Conservation (phyloP, 305 asterid genomes). For the Fraxinus paxiana region DNA sequence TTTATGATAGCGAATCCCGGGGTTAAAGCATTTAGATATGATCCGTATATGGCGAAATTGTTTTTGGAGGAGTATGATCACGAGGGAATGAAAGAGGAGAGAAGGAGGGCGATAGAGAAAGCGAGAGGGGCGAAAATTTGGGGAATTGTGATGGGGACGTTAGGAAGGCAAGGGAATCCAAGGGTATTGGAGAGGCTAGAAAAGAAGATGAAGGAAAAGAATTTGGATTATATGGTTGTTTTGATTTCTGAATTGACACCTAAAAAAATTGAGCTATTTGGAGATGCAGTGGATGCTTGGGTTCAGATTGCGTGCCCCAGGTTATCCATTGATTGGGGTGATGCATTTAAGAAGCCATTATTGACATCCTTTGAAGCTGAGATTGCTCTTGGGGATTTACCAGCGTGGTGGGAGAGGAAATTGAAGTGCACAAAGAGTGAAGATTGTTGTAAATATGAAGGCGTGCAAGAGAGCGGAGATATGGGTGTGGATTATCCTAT, state of each 20-base stretch:
- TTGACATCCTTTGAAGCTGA: slow-evolving; percentile 86
- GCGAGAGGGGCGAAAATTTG: slow-evolving; percentile 63
- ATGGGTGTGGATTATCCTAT: slow-evolving; percentile 69
- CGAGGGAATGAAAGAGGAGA: slow-evolving; percentile 78
- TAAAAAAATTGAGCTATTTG: slow-evolving; percentile 63
- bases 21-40: slow-evolving; percentile 63
- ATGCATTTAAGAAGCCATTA: slow-evolving; percentile 79
- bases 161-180: slow-evolving; percentile 90
- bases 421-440: slow-evolving; percentile 32
- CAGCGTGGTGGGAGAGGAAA: slow-evolving; percentile 95
- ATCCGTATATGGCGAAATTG: slow-evolving; percentile 77
- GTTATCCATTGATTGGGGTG: slow-evolving; percentile 96
- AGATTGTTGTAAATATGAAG: slow-evolving; percentile 40
- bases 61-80: slow-evolving; percentile 90
- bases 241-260: slow-evolving; percentile 92
- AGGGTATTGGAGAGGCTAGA: slow-evolving; percentile 70
- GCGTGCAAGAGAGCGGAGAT: slow-evolving; percentile 28
- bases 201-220: slow-evolving; percentile 69
- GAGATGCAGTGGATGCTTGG: slow-evolving; percentile 90
- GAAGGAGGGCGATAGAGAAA: slow-evolving; percentile 68
- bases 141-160: slow-evolving; percentile 84
- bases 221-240: slow-evolving; percentile 65
- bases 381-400: slow-evolving; percentile 83
- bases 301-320: slow-evolving; percentile 93
- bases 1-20: slow-evolving; percentile 92